phyloP scores from a whole-genome alignment of 495 filamentous ascomycete genomes.

The Xylaria grammica region DNA sequence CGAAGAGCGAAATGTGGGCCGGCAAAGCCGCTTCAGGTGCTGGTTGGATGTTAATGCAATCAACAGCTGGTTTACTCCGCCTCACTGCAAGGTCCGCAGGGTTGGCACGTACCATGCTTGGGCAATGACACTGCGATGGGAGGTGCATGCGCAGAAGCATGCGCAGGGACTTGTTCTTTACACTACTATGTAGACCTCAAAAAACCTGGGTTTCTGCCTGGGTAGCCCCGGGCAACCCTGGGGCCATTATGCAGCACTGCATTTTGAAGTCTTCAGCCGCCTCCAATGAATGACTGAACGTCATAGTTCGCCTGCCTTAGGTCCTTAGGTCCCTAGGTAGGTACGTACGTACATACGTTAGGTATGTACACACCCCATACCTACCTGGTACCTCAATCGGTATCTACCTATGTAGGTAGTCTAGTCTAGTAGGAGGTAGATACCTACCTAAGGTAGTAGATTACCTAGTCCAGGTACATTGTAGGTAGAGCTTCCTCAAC shows the following conservation, averaged over 20 bases:
- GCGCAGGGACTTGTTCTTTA: too few species aligned
- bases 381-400: too few species aligned
- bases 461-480: neutral
- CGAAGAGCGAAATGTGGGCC: constrained; percentile 3
- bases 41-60: constrained; percentile 12
- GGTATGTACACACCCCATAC: too few species aligned
- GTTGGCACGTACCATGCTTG: constrained; percentile 4
- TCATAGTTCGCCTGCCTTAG: neutral
- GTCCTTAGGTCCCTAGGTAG: neutral
- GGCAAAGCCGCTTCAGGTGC: neutral
- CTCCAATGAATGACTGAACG: constrained; percentile 24
- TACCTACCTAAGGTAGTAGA: too few species aligned
- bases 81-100: constrained; percentile 18
- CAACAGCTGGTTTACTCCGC: constrained; percentile 22
- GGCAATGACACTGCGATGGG: neutral
- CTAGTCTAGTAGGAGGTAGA: too few species aligned
- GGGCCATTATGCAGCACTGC: constrained; percentile 15
- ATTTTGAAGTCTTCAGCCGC: constrained; percentile 25
- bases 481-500: constrained; percentile 6
- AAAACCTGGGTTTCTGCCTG: too few species aligned
- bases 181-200: too few species aligned
- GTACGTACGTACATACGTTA: neutral
- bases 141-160: constrained; percentile 11
- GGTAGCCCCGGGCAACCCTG: too few species aligned
- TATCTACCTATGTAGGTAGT: too few species aligned